Evolutionary conservation across 148 eudicot genomes (phyloP).

Genomic region (Euryodendron excelsum): DNA sequence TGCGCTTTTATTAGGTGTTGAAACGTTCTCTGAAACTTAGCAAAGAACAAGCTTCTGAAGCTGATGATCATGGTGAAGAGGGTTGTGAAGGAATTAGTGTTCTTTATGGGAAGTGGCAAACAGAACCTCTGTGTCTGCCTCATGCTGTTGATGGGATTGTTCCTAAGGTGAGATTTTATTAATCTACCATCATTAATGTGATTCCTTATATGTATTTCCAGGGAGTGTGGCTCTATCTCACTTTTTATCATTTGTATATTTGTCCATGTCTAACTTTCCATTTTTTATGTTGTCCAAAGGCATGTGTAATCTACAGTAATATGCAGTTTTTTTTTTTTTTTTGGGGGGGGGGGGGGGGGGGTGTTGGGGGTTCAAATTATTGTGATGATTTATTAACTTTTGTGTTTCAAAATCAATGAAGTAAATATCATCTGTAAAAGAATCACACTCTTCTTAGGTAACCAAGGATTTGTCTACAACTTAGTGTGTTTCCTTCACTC

Average conservation of each 20-base stretch:
- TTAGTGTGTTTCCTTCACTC: no score
- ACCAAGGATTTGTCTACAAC: no score
- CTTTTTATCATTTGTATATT: background rate
- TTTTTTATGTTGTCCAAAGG: background rate
- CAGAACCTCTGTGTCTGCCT: slow-evolving; percentile 77
- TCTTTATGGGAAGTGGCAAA: slow-evolving; percentile 97
- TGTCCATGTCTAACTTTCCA: background rate
- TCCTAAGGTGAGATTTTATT: slow-evolving; percentile 60
- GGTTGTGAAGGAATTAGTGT: slow-evolving; percentile 45
- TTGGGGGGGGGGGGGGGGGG: no score
- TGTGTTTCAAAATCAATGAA: no score
- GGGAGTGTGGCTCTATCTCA: background rate
- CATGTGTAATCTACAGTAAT: background rate
- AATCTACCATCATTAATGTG: background rate
- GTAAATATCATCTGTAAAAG: no score
- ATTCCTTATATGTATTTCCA: background rate
- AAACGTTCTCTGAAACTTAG: slow-evolving; percentile 51
- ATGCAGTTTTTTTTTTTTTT: background rate
- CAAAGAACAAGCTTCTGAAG: slow-evolving; percentile 46
- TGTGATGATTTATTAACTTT: no score
- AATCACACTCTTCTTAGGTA: no score
- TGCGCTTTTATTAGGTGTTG: slow-evolving; percentile 43
- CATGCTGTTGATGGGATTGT: slow-evolving; percentile 87
- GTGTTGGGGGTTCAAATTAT: no score
- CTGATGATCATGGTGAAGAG: slow-evolving; percentile 41